These are phyloP conservation scores for Evansstolkia leycettana DNA, from an alignment of 495 filamentous ascomycete genomes.

Conservation along the genomic window DNA sequence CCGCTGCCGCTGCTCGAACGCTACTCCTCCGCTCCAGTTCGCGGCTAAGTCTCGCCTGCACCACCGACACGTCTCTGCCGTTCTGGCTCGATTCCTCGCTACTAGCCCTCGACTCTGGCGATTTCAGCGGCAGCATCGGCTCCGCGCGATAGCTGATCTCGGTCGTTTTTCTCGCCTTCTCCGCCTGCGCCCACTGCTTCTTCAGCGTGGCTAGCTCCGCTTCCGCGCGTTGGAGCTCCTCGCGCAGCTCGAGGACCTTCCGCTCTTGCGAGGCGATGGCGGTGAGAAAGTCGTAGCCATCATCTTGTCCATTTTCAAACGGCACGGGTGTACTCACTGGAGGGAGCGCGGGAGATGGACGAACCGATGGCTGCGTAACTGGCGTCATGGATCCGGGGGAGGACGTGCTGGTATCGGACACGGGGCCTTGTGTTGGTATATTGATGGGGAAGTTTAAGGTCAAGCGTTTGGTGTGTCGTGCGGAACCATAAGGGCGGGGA, in stretches of 20 bases:
- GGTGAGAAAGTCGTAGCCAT: constrained; percentile 60
- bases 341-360: constrained; percentile 16
- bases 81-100: constrained; percentile 15
- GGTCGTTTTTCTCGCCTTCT: constrained; percentile 64
- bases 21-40: constrained; percentile 39
- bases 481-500: constrained; percentile 38
- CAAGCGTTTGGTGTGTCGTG: constrained; percentile 58
- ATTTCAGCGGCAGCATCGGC: constrained; percentile 44
- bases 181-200: constrained; percentile 67
- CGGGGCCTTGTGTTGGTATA: constrained; percentile 13
- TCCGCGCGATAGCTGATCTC: constrained; percentile 45
- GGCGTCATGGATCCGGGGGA: constrained; percentile 30
- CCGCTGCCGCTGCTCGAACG: constrained; percentile 17
- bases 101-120: constrained; percentile 15
- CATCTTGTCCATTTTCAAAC: constrained; percentile 36
- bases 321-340: constrained; percentile 27
- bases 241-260: constrained; percentile 80
- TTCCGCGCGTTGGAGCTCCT: constrained; percentile 77
- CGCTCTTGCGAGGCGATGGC: constrained; percentile 87
- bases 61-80: constrained; percentile 15
- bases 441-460: constrained; percentile 71
- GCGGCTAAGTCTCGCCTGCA: constrained; percentile 26
- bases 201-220: constrained; percentile 64
- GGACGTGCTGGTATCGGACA: constrained; percentile 17
- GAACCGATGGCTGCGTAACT: constrained; percentile 20